Base-by-base conservation (phyloP, 371 early-diverging fungal species). In the Funneliformis caledonium region DNA sequence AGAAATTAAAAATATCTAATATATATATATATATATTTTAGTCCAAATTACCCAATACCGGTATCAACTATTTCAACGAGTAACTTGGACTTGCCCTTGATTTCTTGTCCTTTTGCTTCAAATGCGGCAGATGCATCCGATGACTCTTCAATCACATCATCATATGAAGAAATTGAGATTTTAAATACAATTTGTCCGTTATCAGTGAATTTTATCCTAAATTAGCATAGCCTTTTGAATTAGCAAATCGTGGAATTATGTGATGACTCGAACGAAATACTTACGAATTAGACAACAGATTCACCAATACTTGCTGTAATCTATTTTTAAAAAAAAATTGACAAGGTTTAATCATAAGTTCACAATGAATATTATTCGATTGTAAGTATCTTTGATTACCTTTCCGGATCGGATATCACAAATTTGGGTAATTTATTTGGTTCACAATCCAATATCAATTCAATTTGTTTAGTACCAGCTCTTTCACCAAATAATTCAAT, bases 401-500 rank as follows among this genome's bases (percentile, higher is more conserved):
- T 85, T 81, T 42, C 82, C 75, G 47, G 85, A 84, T 62, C 85
- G 81, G 47, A 80, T 81, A 14, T 76, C 73, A 45, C 70, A 59
- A 69, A 69, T 79, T 52, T 79, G 31, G 79, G 70, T n/a, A 79
- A 69, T 4, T 11, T 82, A 80, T n/a, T 81, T 75, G 43, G 84
- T 10, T 84, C 85, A 43, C 83, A 84, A 69, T 85, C 82, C 31
- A 82, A 82, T 12, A 83, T 69, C 22, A 85, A 62, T 22, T 80
- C 82, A 42, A 86, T 76, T 22, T 85, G 61, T 81, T 86, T 86
- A 50, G 67, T 62, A 11, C 80, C 78, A 33, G 86, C 83, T 50
- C 84, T 78, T 52, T 85, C 70, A 72, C 84, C 83, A 82, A 84
- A 82, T 45, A 86, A 75, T 42, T 85, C 86, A 37, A 87, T 82